Base-by-base conservation (phyloP, 768 basidiomycete genomes). In the Inosperma sp. region DNA sequence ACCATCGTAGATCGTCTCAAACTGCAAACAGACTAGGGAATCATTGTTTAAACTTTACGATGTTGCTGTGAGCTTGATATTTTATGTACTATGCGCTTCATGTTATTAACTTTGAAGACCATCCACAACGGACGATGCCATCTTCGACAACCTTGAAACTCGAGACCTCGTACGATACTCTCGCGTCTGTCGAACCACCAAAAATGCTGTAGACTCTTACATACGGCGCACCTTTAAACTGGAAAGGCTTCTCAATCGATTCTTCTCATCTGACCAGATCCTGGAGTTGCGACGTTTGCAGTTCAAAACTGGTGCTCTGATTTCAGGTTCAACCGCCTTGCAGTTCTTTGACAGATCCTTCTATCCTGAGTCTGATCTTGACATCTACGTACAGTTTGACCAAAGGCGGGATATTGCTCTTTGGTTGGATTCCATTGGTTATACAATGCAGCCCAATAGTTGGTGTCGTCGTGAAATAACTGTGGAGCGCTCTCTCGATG, bases 271-370 rank as follows among this genome's bases (percentile, higher is more conserved):
- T 3, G 9, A 14, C 3, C 53, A 65, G 25, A 58, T 66, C 14
- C 17, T 43, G 2, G 26, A 52, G 8, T 81, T 80, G 50, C 70
- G 78, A 13, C 58, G 54, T 4, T 62, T 79, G 3, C 78, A 77
- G 57, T 69, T 67, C 0, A 56, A 49, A 13, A 78, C 75, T 0
- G 72, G 68, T 31, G 70, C 72, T 0, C 56, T 82, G 19, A 72
- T 82, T 16, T 81, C 80, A 3, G 80, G 80, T 8, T 80, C 80
- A 0, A 67, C 64, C 22, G 79, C 78, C 0, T 68, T 81, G 2
- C 80, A 82, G 43, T 78, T 80, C 55, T 67, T 82, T 34, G 73
- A 75, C 42, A 59, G 77, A 14, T 55, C 65, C 0, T 62, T 63
- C 30, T 80, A 78, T 52, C 63, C 68, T 3, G 68, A 67, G 4